Evolutionary conservation across 2,329 filamentous ascomycete species (phyloP).

Genomic region (Pseudocercospora pini-densiflorae): DNA sequence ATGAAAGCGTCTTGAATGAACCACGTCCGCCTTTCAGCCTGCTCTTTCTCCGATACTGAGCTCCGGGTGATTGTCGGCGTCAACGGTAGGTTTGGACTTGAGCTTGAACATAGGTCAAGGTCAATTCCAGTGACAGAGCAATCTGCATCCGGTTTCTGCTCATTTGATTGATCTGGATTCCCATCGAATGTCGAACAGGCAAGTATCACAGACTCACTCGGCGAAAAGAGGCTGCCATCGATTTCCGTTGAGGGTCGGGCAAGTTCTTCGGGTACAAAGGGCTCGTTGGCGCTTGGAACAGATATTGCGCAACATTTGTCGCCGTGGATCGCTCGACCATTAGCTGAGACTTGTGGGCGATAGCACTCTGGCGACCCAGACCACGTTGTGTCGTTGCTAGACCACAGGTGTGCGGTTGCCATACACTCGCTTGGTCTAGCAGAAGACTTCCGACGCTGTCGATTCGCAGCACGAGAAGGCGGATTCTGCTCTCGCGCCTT

Average conservation of each 20-base stretch:
- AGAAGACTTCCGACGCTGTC: constrained; percentile 8
- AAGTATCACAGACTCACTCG: neutral
- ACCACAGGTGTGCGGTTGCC: neutral
- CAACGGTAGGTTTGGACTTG: neutral
- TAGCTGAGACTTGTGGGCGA: too few species aligned
- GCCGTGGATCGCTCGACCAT: neutral
- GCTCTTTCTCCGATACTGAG: neutral
- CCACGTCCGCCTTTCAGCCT: neutral
- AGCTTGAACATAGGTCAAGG: neutral
- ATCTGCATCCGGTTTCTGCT: neutral
- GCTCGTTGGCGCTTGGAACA: neutral
- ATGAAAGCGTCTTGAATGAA: constrained; percentile 9
- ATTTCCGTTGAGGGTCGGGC: neutral
- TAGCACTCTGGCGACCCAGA: neutral
- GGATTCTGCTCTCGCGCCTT: constrained; percentile 12
- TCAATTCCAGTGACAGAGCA: neutral
- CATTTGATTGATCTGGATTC: neutral
- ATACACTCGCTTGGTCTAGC: neutral
- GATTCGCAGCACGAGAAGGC: neutral
- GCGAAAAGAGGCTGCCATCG: neutral
- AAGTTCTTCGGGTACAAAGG: neutral
- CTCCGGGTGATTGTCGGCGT: neutral
- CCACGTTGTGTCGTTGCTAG: neutral
- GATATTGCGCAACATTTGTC: neutral
- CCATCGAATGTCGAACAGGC: neutral